Base-by-base conservation (phyloP, 73 alveolate genomes). In the Paramecium caudatum region DNA sequence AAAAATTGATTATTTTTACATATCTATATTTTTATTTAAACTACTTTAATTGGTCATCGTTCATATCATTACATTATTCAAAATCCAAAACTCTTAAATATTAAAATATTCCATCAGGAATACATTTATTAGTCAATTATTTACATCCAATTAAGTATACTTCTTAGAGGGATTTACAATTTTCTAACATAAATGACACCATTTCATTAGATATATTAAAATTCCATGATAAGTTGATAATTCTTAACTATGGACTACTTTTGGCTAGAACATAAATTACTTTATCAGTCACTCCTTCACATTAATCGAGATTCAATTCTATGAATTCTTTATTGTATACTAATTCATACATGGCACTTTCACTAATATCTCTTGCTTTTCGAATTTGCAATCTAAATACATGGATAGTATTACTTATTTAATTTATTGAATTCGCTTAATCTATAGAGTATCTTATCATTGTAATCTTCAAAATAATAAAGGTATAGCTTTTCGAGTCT, bases 101-200 rank as follows among this genome's bases (percentile, higher is more conserved):
- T 55, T 55, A 6, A 55, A 55, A 55, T 55, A 55, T 27, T 2
- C 70, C 21, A 55, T 55, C 13, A 9, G 80, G 80, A 27, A 19
- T 55, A 8, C 80, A 55, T 7, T 55, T 43, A 55, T 0, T 2
- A 12, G 80, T 55, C 30, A 55, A 55, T 23, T 55, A 55, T 23
- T 55, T 55, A 23, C 80, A 55, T 55, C 80, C 80, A 25, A 55
- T 55, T 55, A 55, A 55, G 16, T 55, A 55, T 5, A 55, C 46
- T 55, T 55, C 80, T 21, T 55, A 37, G 10, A 55, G 37, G 9
- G 19, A 8, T 0, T 5, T 21, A 55, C 7, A 23, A 23, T 16
- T 27, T 5, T 55, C 13, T 8, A 55, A 55, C 30, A 55, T 10
- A 27, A 55, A 0, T 27, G 21, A 23, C 25, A 55, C 21, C 9